Percentiles rank a stretch among this genome's conserved stretches.
Evolutionary conservation across 2,329 filamentous ascomycete species (phyloP).

Genomic region (Fusarium solani-melongenae): DNA sequence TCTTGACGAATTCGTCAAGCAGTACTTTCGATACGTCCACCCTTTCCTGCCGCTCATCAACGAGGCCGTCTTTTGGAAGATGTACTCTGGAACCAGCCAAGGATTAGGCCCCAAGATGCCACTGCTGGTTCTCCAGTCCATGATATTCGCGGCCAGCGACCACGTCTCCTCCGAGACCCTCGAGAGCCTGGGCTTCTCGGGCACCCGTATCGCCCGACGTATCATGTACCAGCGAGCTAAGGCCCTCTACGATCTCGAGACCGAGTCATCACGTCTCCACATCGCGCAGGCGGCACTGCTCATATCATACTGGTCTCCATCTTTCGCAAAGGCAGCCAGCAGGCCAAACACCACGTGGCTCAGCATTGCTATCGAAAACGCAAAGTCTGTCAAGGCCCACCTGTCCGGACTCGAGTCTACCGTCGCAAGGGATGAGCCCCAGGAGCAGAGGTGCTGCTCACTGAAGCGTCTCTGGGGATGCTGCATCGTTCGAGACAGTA

Average conservation of each 20-base stretch:
- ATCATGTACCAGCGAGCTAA: neutral
- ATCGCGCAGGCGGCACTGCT: neutral
- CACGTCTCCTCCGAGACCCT: neutral
- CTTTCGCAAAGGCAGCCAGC: neutral
- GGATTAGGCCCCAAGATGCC: neutral
- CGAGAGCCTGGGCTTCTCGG: neutral
- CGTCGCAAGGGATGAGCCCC: neutral
- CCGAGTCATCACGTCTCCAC: neutral
- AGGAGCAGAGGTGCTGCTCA: conserved; percentile 15
- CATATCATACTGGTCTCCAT: neutral
- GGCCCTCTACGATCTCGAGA: neutral
- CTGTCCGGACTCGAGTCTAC: neutral
- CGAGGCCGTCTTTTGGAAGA: conserved; percentile 20
- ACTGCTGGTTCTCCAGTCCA: conserved; percentile 23
- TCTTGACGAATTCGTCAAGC: conserved; percentile 18
- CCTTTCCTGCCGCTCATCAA: conserved; percentile 19
- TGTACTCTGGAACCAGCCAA: neutral
- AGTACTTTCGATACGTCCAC: conserved; percentile 28
- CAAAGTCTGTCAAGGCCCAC: conserved; percentile 5
- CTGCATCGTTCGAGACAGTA: conserved; percentile 30
- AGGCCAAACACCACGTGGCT: neutral
- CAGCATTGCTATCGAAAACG: neutral
- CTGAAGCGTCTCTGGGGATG: conserved; percentile 33
- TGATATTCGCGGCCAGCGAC: conserved; percentile 23
- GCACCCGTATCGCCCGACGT: neutral